phyloP scores from a whole-genome alignment of 2,329 filamentous ascomycete species.

The Aspergillus floridensis region DNA sequence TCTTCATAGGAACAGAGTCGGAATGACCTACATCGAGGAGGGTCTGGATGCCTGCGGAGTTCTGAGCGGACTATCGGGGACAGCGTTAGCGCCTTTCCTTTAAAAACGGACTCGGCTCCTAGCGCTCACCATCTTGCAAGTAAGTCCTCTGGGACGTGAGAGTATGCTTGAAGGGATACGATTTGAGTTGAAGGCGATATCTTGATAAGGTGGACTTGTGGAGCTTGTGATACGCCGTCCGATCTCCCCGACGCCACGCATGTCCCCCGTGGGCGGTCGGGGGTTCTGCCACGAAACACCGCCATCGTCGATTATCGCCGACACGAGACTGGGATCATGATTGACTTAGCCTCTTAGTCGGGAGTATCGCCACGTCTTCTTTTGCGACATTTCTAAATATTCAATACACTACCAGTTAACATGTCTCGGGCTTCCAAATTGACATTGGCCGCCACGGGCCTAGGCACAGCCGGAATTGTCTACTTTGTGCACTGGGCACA shows the following conservation, averaged over 20 bases:
- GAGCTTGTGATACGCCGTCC: slow-evolving; percentile 28
- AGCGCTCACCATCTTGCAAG: slow-evolving; percentile 30
- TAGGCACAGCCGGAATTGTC: slow-evolving; percentile 74
- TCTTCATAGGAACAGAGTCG: not conserved
- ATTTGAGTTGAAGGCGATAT: slow-evolving; percentile 9
- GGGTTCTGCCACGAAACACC: slow-evolving; percentile 34
- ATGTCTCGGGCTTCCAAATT: slow-evolving; percentile 93
- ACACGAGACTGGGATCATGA: slow-evolving; percentile 7
- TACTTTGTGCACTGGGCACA: slow-evolving; percentile 88
- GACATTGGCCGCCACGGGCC: slow-evolving; percentile 73
- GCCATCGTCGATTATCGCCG: slow-evolving; percentile 28
- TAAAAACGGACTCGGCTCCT: slow-evolving; percentile 4
- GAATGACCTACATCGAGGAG: slow-evolving; percentile 80
- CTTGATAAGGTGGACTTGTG: slow-evolving; percentile 24
- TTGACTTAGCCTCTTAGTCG: not conserved
- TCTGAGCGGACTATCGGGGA: slow-evolving; percentile 79
- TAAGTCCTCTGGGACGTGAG: slow-evolving; percentile 9
- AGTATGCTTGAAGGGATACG: slow-evolving; percentile 9
- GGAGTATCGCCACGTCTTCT: not conserved
- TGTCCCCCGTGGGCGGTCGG: slow-evolving; percentile 33
- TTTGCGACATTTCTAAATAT: not conserved
- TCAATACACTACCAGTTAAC: not conserved
- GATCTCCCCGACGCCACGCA: slow-evolving; percentile 30
- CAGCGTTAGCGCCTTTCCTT: slow-evolving; percentile 8
- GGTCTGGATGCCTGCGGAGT: slow-evolving; percentile 97